Evolutionary conservation across 768 basidiomycete genomes (phyloP), one percentile per base, ranked within the genome.

Genomic region (Mycena pura): DNA sequence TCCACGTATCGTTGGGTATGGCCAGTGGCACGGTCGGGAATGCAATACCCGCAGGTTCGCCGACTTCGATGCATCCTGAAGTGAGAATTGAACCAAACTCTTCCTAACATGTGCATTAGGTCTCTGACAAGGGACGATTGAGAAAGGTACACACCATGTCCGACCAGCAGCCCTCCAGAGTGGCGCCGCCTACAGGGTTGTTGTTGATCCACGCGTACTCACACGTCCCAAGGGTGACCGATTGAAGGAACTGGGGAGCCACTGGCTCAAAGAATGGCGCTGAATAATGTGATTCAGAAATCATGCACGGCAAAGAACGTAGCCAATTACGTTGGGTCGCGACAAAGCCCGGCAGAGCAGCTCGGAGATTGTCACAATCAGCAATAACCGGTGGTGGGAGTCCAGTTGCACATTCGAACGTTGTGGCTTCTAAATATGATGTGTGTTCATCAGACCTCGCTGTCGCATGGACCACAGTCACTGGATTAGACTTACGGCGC

Each of bases 161-260:
- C 5, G 13, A 9, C n/a, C 47, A 60, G 28, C 27, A 60, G 50
- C 21, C 44, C 50, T 51, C 5, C 49, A 60, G 19, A 38, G 31
- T 29, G 19, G 58, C 48, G 0, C 58, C 58, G 14, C 36, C 27
- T 6, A 52, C 58, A 19, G 58, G 50, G 50, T 60, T 60, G 9
- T 45, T 9, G 50, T 60, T 60, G 58, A 60, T 39, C 58, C 58
- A 60, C 27, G 58, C 58, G 0, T 6, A 60, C 50, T 52, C 34
- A n/a, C 58, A 60, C 19, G 58, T 60, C 49, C 58, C 58, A n/a
- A 52, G 50, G 36, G 58, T 17, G 58, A 60, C 51, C 34, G 51
- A 49, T 39, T 60, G 50, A 1, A 40, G 50, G 28, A 52, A 60
- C 44, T 60, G 58, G 34, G 58, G 58, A 28, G 31, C 0, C n/a